Evolutionary conservation across 2,329 filamentous ascomycete genomes (phyloP), one percentile per base, ranked within the genome.

Genomic region (Colletotrichum brevisporum): DNA sequence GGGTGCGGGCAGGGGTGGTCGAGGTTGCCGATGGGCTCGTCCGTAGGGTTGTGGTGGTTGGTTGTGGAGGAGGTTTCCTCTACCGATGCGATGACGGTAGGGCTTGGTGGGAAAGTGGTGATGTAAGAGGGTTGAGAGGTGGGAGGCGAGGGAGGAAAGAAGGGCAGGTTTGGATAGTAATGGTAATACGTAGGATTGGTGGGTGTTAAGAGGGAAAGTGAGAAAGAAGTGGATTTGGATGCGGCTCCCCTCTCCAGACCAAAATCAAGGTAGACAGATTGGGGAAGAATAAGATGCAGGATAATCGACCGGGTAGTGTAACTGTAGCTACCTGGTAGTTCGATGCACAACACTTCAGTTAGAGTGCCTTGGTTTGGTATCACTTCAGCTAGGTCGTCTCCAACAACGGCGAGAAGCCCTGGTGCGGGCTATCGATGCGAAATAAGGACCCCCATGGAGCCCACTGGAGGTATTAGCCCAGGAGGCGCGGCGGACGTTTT

Each of bases 211-310:
- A 50, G 63, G 31, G 31, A 36, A 36, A 36, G 31, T 36, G 31
- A 36, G 31, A 47, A 45, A 51, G 55, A 18, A 61, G 59, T 62
- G 59, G 59, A 62, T 54, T 53, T 62, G 50, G 48, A 54, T 69
- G 62, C 54, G 54, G 43, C 54, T 53, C 62, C 45, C 47, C 21
- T 50, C 47, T 36, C 8, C 31, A 36, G 24, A 13, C n/a, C 39
- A 59, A 55, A 48, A 41, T 27, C 56, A 55, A 69, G 54, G n/a
- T 55, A 69, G 56, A 69, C 55, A 43, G 50, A 31, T 54, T 66
- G 13, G 27, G 36, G 43, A 51, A n/a, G n/a, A n/a, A n/a, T n/a
- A 27, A 45, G 58, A 61, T 45, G 58, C 31, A 61, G 48, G 48
- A 62, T 18, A 31, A 62, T 36, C 15, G 51, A 39, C 50, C 13